Evolutionary conservation across 2,329 filamentous ascomycete species (phyloP), one percentile per base, ranked within the genome.

Genomic region (Aspergillus ibericus): DNA sequence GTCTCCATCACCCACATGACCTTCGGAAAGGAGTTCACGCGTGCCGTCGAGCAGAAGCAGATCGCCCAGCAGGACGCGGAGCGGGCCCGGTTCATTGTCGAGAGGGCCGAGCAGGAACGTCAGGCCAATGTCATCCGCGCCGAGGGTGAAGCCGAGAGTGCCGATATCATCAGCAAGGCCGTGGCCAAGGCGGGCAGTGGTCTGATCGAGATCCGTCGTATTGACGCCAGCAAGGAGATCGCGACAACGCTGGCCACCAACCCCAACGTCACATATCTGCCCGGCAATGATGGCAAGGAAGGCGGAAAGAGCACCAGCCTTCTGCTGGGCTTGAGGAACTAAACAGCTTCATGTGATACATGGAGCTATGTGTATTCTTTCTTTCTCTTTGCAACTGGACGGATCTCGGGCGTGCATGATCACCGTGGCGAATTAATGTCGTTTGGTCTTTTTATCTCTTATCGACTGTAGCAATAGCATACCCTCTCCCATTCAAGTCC

Each of bases 1-100:
- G 95, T 99, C 60, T 96, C 92, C 74, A 99, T 99, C 79, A 99
- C 95, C 62, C 95, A 99, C 85, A 99, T 99, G 95, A 99, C 95
- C 54, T 99, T 99, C 76, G 95, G 95, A 69, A 93, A 93, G 78
- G 95, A 99, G 80, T 99, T 99, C 84, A 99, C 95, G 61, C 91
- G 91, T 78, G 95, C 95, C 65, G 95, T 99, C 71, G 95, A 99
- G 82, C 95, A 99, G 86, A 99, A 99, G 88, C 95, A 99, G 84
- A 99, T 99, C 77, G 95, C 95, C 56, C 95, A 99, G 82, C 95
- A 99, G 80, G 95, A 99, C 75, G 95, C 95, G 64, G 95, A 99
- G 84, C 87, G 95, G 66, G 95, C 95, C 50, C 87, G 95, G 66
- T 99, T 99, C 83, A 96, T 99, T 68, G 95, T 99, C 76, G 95